Conservation (phyloP, 441 rosid species). For the Erysimum cheiri region DNA sequence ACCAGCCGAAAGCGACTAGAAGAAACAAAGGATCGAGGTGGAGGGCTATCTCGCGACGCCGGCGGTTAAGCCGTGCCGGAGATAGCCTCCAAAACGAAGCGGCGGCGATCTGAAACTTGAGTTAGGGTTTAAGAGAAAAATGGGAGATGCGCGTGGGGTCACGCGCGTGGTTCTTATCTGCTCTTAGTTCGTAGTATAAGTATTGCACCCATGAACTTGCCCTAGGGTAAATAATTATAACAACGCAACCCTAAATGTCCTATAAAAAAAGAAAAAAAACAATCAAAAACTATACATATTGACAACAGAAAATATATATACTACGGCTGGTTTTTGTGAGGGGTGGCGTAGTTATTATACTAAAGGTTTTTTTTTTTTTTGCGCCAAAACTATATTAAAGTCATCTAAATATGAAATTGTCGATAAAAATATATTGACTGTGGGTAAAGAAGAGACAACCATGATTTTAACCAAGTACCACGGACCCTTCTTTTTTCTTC, state of each 20-base stretch:
- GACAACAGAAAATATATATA: neutral
- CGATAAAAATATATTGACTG: conserved; percentile 2
- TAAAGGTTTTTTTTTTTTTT: no score
- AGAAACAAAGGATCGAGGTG: no score
- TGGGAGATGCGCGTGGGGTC: no score
- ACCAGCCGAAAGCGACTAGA: no score
- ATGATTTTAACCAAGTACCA: conserved; percentile 32
- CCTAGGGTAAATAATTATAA: neutral
- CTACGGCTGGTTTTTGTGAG: neutral
- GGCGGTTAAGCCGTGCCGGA: no score
- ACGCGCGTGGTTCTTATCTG: no score
- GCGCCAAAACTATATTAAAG: no score
- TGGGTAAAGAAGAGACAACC: conserved; percentile 37
- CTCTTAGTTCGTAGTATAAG: neutral
- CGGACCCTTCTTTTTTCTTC: conserved; percentile 31
- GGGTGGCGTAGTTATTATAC: neutral
- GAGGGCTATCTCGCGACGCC: no score
- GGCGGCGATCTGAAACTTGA: no score
- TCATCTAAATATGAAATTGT: conserved; percentile 5
- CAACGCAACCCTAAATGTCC: neutral
- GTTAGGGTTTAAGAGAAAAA: no score
- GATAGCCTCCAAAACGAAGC: no score
- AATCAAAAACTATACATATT: neutral
- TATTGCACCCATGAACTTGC: neutral
- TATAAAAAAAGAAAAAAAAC: neutral